Evolutionary conservation across 108 stramenopile species (phyloP).

Genomic region (Pseudonitzschia multistriata): DNA sequence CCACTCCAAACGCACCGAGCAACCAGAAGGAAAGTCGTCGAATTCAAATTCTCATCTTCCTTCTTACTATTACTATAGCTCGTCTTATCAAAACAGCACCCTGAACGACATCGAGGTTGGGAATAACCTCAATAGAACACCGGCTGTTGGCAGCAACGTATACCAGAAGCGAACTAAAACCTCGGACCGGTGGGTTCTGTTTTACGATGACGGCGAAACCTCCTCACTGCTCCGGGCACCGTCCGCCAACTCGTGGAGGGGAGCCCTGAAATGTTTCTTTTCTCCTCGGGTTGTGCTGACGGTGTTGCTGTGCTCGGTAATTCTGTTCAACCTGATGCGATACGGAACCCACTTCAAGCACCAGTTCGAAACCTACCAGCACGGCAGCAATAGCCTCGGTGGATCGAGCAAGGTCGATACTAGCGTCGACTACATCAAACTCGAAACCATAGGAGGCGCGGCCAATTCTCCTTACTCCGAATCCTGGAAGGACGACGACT

Average conservation of each 20-base stretch:
- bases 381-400: background rate
- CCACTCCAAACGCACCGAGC: background rate
- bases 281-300: background rate
- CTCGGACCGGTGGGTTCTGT: too few species aligned
- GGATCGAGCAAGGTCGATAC: background rate
- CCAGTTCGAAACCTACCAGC: background rate
- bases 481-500: background rate
- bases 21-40: background rate
- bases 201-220: slow-evolving; percentile 1
- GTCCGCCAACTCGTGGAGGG: background rate
- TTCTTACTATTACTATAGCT: slow-evolving; percentile 18
- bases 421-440: background rate
- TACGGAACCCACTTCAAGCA: background rate
- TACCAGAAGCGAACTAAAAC: slow-evolving; percentile 1
- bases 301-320: background rate
- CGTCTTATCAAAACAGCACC: slow-evolving; percentile 21
- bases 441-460: background rate
- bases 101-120: background rate
- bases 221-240: too few species aligned
- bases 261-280: background rate
- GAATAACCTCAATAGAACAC: background rate
- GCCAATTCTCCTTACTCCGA: too few species aligned
- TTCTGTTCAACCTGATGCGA: background rate
- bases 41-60: slow-evolving; percentile 24
- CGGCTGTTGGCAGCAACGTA: background rate